Conservation (phyloP, 2,329 filamentous ascomycete species). For the Colletotrichum acutatum region DNA sequence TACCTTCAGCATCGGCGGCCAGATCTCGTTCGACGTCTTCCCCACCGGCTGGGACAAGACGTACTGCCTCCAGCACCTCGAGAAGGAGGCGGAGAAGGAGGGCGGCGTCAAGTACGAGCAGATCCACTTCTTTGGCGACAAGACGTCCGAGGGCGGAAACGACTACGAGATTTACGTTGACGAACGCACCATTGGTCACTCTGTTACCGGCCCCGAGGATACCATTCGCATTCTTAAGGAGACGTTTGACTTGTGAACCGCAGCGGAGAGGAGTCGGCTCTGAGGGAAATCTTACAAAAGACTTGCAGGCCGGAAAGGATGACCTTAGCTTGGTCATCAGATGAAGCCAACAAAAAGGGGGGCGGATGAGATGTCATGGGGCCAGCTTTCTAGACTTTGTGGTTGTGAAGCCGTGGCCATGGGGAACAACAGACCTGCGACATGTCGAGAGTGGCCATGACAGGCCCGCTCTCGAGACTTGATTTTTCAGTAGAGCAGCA, state of each 20-base stretch:
- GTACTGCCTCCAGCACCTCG: conserved; percentile 90
- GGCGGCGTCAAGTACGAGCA: conserved; percentile 83
- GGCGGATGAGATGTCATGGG: neutral
- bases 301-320: neutral
- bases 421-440: conserved; percentile 3
- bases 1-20: conserved; percentile 95
- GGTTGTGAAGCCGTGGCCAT: neutral
- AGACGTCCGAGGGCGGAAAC: conserved; percentile 90
- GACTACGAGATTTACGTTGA: conserved; percentile 95
- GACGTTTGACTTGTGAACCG: conserved; percentile 73
- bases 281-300: conserved; percentile 6
- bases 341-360: neutral
- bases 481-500: neutral
- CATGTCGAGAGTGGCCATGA: neutral
- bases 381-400: neutral
- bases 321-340: neutral
- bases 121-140: conserved; percentile 99
- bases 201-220: conserved; percentile 83
- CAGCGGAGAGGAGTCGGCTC: conserved; percentile 1
- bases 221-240: conserved; percentile 84
- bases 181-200: conserved; percentile 83
- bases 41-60: conserved; percentile 98
- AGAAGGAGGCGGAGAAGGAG: conserved; percentile 77
- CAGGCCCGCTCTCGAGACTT: neutral
- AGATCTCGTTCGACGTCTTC: conserved; percentile 99